Conservation (phyloP, 139 green algal genomes). For the Deuterostichococcus epilithicus region DNA sequence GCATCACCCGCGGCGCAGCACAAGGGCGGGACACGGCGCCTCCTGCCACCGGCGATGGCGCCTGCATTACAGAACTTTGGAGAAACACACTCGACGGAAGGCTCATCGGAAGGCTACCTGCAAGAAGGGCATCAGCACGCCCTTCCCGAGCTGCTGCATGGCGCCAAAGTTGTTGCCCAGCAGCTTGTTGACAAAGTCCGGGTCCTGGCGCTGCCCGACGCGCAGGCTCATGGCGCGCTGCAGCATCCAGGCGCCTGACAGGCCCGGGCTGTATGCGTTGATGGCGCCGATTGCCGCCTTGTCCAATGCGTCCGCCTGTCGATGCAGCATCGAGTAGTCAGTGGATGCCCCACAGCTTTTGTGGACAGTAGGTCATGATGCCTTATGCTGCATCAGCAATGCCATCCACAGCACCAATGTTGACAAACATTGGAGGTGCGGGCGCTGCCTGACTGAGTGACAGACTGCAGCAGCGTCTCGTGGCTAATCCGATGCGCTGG, state of each 20-base stretch:
- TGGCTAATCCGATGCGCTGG: too few species aligned
- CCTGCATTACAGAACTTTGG: background rate
- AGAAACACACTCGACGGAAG: background rate
- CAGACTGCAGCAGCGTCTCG: too few species aligned
- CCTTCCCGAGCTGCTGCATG: conserved; percentile 70
- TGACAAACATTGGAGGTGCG: too few species aligned
- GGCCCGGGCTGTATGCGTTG: conserved; percentile 62
- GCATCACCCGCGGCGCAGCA: too few species aligned
- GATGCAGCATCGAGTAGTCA: too few species aligned
- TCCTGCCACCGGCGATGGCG: too few species aligned
- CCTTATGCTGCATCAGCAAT: too few species aligned
- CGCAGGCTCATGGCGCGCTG: conserved; percentile 85
- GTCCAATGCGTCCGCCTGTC: conserved; percentile 39
- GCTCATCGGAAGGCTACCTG: conserved; percentile 50
- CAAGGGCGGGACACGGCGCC: too few species aligned
- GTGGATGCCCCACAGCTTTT: too few species aligned
- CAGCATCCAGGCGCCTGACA: conserved; percentile 77
- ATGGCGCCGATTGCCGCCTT: conserved; percentile 17
- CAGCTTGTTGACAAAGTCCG: conserved; percentile 77
- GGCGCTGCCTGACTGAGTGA: too few species aligned
- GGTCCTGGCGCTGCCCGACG: conserved; percentile 8
- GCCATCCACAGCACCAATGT: too few species aligned
- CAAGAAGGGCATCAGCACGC: conserved; percentile 82
- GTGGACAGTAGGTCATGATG: too few species aligned
- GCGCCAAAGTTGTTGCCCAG: conserved; percentile 75